phyloP scores from a whole-genome alignment of 2,329 filamentous ascomycete species.

The Hyphodiscus sp. region DNA sequence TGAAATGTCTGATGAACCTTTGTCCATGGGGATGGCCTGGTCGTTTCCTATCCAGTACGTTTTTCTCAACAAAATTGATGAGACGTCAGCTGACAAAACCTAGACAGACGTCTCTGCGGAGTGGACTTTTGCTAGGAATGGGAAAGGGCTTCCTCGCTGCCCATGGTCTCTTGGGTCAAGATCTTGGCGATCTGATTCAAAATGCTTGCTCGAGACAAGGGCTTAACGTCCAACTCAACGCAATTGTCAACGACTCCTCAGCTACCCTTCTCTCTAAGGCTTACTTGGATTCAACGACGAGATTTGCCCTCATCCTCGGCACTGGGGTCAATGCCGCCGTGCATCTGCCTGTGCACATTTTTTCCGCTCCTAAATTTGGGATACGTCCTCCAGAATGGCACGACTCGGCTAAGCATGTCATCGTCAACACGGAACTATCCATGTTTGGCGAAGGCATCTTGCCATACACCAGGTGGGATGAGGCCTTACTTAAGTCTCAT shows the following conservation, averaged over 20 bases:
- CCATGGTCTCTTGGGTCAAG: constrained; percentile 49
- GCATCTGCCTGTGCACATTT: constrained; percentile 52
- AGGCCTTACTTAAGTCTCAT: constrained; percentile 44
- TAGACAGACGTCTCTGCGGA: constrained; percentile 57
- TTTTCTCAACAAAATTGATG: neutral
- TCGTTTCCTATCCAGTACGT: constrained; percentile 65
- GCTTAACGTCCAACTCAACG: constrained; percentile 49
- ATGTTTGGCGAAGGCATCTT: constrained; percentile 58
- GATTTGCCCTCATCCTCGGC: constrained; percentile 59
- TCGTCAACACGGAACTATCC: constrained; percentile 61
- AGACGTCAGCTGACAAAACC: constrained; percentile 22
- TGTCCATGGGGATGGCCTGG: constrained; percentile 59
- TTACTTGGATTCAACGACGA: constrained; percentile 48
- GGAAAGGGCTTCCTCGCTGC: constrained; percentile 60
- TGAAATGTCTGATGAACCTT: constrained; percentile 32
- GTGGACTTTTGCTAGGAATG: constrained; percentile 55
- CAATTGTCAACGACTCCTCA: constrained; percentile 62
- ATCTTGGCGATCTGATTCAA: constrained; percentile 53
- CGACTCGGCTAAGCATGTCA: constrained; percentile 51
- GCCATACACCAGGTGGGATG: constrained; percentile 57
- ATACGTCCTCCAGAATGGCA: constrained; percentile 49
- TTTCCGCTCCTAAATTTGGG: constrained; percentile 52
- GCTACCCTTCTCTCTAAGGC: constrained; percentile 61
- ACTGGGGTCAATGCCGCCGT: constrained; percentile 62
- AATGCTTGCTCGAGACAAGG: constrained; percentile 40